Conservation (phyloP, 2,329 filamentous ascomycete species). For the Penicillium psychrosexuale region DNA sequence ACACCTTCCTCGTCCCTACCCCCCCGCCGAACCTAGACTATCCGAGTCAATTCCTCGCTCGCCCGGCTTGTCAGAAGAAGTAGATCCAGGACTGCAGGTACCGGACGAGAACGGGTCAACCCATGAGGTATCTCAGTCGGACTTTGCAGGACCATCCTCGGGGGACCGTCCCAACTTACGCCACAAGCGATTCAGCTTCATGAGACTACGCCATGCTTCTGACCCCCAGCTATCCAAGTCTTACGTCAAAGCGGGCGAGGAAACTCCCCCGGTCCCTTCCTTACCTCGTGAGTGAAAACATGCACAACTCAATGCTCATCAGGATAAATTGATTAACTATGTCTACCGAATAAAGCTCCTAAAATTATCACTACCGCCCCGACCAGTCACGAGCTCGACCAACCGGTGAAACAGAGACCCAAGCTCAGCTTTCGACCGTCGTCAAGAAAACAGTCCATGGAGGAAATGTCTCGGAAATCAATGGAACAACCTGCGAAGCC, state of each 20-base stretch:
- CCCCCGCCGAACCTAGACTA: constrained; percentile 31
- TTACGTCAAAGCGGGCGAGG: constrained; percentile 62
- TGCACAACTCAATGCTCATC: not conserved
- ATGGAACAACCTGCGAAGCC: constrained; percentile 19
- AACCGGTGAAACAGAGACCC: constrained; percentile 39
- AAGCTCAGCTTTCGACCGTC: constrained; percentile 41
- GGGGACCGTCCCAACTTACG: constrained; percentile 27
- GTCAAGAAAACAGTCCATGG: constrained; percentile 34
- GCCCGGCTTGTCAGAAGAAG: constrained; percentile 14
- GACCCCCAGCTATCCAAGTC: constrained; percentile 82
- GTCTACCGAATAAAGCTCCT: constrained; percentile 44
- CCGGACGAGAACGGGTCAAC: constrained; percentile 14
- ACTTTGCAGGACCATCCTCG: constrained; percentile 17
- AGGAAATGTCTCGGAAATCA: constrained; percentile 25
- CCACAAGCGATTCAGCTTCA: constrained; percentile 59
- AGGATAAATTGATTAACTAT: not conserved
- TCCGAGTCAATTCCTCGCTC: constrained; percentile 38
- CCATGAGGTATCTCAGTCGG: constrained; percentile 15
- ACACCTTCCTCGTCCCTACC: constrained; percentile 35
- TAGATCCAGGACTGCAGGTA: constrained; percentile 12
- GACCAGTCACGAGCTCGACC: constrained; percentile 60
- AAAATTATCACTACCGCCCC: constrained; percentile 90
- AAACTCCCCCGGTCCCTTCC: constrained; percentile 43
- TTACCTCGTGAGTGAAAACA: constrained; percentile 37
- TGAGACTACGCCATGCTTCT: constrained; percentile 87